A percentile compares a stretch with the other conserved stretches of the same genome.
Conservation (phyloP, 2,329 filamentous ascomycete genomes). For the Lizonia empirigonia region DNA sequence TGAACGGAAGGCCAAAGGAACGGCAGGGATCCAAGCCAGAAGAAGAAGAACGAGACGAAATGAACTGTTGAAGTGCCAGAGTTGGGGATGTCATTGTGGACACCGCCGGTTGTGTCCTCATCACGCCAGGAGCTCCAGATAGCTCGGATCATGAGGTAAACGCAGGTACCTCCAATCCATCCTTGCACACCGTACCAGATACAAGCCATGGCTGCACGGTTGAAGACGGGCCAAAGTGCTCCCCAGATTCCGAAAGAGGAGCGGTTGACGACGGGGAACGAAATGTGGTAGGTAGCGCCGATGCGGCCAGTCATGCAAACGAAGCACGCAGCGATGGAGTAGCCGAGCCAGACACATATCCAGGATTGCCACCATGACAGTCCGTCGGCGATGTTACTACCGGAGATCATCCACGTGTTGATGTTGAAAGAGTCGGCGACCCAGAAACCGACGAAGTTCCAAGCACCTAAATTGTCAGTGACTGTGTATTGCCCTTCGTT, state of each 20-base stretch:
- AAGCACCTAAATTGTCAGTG: constrained; percentile 8
- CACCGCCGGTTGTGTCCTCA: constrained; percentile 45
- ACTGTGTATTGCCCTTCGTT: background rate
- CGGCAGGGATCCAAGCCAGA: constrained; percentile 80
- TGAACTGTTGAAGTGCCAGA: constrained; percentile 76
- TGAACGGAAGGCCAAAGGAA: constrained; percentile 91
- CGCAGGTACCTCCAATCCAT: constrained; percentile 81
- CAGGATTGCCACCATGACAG: constrained; percentile 87
- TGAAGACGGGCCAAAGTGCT: constrained; percentile 85
- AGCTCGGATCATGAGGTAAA: constrained; percentile 85
- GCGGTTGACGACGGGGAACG: constrained; percentile 80
- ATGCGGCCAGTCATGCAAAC: constrained; percentile 76
- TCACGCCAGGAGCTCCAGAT: constrained; percentile 76
- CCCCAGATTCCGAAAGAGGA: constrained; percentile 90
- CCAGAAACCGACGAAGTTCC: constrained; percentile 19
- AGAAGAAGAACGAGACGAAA: constrained; percentile 84
- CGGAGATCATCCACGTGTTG: constrained; percentile 94
- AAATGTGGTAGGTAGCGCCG: constrained; percentile 85
- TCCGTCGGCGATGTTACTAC: constrained; percentile 76
- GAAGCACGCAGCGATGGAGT: constrained; percentile 76
- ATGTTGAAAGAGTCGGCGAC: constrained; percentile 52
- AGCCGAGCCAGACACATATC: constrained; percentile 82
- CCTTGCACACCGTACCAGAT: constrained; percentile 87
- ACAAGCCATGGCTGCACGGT: constrained; percentile 84
- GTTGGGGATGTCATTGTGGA: constrained; percentile 70